Evolutionary conservation across 441 rosid species (phyloP).

Genomic region (Erodium trifolium): DNA sequence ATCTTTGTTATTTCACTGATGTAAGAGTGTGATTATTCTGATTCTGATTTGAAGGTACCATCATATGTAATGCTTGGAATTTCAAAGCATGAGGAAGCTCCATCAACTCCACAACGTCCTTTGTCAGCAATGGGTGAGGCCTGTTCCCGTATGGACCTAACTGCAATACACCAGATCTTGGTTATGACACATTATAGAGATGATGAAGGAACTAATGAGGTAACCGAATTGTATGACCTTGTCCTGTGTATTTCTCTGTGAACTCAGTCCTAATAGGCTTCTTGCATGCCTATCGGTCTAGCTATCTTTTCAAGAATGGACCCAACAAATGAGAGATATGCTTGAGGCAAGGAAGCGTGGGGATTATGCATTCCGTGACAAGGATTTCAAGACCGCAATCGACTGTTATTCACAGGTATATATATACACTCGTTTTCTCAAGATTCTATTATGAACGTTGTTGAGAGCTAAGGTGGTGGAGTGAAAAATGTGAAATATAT

Average conservation of each 20-base stretch:
- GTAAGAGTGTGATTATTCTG: slow-evolving; percentile 8
- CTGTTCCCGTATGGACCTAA: slow-evolving; percentile 64
- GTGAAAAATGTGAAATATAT: not conserved
- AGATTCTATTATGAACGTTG: not conserved
- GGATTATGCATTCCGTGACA: slow-evolving; percentile 57
- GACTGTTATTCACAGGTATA: slow-evolving; percentile 63
- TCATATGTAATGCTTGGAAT: slow-evolving; percentile 49
- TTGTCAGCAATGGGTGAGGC: slow-evolving; percentile 72
- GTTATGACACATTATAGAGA: slow-evolving; percentile 53
- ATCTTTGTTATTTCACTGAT: not conserved
- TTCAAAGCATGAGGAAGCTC: slow-evolving; percentile 35
- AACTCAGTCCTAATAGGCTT: slow-evolving; percentile 16
- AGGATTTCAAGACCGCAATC: slow-evolving; percentile 65
- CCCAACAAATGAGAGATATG: slow-evolving; percentile 61
- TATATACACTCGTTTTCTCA: not conserved
- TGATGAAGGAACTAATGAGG: slow-evolving; percentile 63
- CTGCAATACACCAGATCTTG: slow-evolving; percentile 59
- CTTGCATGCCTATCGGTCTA: slow-evolving; percentile 23
- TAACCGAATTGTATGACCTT: slow-evolving; percentile 17
- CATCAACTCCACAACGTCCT: slow-evolving; percentile 38
- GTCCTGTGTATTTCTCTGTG: slow-evolving; percentile 7
- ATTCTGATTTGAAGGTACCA: slow-evolving; percentile 39
- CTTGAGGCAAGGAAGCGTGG: slow-evolving; percentile 62
- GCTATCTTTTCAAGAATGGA: slow-evolving; percentile 84
- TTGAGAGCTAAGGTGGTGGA: not conserved